These are phyloP conservation scores for Saksenaea oblongispora DNA, from an alignment of 371 early-diverging fungal species.

Conservation along the genomic window DNA sequence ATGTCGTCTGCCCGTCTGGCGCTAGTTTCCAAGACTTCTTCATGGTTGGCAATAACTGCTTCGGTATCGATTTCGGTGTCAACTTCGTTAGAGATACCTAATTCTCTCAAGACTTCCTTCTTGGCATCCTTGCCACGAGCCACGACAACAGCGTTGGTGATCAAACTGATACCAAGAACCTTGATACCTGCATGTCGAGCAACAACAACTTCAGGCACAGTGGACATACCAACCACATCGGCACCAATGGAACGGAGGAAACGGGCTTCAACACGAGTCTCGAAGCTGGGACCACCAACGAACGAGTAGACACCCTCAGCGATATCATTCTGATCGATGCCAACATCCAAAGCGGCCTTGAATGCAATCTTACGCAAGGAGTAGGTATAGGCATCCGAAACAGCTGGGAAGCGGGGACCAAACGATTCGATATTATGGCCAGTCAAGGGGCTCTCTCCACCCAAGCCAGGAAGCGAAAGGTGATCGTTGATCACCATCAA, in stretches of 20 bases:
- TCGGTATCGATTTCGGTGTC: slow-evolving; percentile 50
- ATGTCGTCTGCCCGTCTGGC: slow-evolving; percentile 74
- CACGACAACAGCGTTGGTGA: slow-evolving; percentile 83
- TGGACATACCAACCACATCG: slow-evolving; percentile 95
- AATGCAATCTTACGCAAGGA: slow-evolving; percentile 73
- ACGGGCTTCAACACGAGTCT: slow-evolving; percentile 89
- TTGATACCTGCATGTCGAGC: slow-evolving; percentile 90
- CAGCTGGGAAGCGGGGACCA: slow-evolving; percentile 92
- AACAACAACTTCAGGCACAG: slow-evolving; percentile 94
- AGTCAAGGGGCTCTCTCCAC: slow-evolving; percentile 80
- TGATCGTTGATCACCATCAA: slow-evolving; percentile 90
- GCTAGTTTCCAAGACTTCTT: slow-evolving; percentile 85
- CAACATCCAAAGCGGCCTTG: slow-evolving; percentile 59
- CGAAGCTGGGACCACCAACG: slow-evolving; percentile 91
- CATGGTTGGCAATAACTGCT: slow-evolving; percentile 76
- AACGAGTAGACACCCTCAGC: slow-evolving; percentile 86
- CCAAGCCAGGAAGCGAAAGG: slow-evolving; percentile 81
- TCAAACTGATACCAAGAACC: slow-evolving; percentile 83
- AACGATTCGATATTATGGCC: slow-evolving; percentile 85
- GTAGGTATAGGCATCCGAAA: slow-evolving; percentile 88
- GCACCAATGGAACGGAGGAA: slow-evolving; percentile 75
- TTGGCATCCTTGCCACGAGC: slow-evolving; percentile 69
- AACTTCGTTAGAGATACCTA: slow-evolving; percentile 41
- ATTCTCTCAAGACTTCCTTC: slow-evolving; percentile 52
- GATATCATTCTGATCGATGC: slow-evolving; percentile 54